Evolutionary conservation across 78 protist genomes (phyloP).

Genomic region (Acrasis kona): DNA sequence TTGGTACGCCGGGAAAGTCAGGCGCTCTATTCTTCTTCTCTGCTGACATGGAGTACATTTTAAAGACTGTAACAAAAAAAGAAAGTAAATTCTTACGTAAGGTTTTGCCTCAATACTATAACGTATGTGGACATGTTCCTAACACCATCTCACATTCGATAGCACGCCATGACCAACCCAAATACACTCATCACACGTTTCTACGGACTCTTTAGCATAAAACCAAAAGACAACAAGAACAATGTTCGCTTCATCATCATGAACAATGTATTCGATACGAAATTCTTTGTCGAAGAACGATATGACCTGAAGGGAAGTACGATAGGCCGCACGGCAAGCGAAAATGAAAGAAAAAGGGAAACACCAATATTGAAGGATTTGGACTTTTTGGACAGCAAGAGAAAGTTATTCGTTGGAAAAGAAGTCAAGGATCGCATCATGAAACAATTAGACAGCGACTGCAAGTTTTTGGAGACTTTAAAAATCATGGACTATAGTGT

Average conservation of each 20-base stretch:
- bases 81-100: conserved; percentile 63
- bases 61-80: conserved; percentile 78
- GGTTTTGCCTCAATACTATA: conserved; percentile 67
- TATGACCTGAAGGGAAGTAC: conserved; percentile 77
- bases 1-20: conserved; percentile 76
- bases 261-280: conserved; percentile 73
- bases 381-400: neutral
- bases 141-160: neutral
- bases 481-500: conserved; percentile 64
- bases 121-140: neutral
- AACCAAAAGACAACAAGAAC: neutral
- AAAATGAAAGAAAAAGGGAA: neutral
- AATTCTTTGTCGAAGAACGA: conserved; percentile 36
- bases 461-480: neutral
- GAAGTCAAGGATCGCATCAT: neutral
- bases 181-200: conserved; percentile 69
- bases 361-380: conserved; percentile 24
- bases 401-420: conserved; percentile 10
- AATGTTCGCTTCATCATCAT: conserved; percentile 77
- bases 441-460: conserved; percentile 31
- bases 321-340: conserved; percentile 7
- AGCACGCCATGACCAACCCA: conserved; percentile 64
- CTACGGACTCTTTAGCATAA: conserved; percentile 67
- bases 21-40: conserved; percentile 70
- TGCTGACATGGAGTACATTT: conserved; percentile 53